phyloP scores from a whole-genome alignment of 805 yeast genomes.

The Zygosaccharomyces lentus region DNA sequence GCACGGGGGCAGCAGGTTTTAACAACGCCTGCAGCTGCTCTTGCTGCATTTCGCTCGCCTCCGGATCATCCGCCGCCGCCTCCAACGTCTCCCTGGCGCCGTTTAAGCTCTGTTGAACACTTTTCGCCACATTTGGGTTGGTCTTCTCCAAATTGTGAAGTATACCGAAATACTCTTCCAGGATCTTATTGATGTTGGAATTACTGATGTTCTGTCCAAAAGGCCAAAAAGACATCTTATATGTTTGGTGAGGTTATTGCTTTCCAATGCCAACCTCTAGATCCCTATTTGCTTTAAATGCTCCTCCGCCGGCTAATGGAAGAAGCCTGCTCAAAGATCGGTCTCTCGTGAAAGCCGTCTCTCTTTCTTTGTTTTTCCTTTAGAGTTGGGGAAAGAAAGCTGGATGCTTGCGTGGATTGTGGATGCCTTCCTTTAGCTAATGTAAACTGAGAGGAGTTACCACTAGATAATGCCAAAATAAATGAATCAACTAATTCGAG shows the following conservation, averaged over 20 bases:
- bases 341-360: neutral
- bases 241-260: neutral
- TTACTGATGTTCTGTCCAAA: constrained; percentile 38
- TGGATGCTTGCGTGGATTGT: neutral
- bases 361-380: neutral
- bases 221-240: constrained; percentile 43
- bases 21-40: neutral
- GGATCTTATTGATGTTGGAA: constrained; percentile 37
- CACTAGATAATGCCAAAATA: constrained; percentile 3
- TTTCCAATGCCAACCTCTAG: neutral
- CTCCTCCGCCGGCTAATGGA: neutral
- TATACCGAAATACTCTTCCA: constrained; percentile 39
- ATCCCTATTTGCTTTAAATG: neutral
- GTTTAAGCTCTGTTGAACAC: constrained; percentile 12
- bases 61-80: neutral
- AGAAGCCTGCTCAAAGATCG: neutral
- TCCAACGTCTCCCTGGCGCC: constrained; percentile 5
- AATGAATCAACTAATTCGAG: neutral
- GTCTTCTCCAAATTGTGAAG: constrained; percentile 26
- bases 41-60: neutral
- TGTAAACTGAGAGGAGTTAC: constrained; percentile 1
- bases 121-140: constrained; percentile 16
- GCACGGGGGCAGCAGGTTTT: neutral
- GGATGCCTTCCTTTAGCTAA: constrained; percentile 1
- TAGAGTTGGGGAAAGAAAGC: neutral